Evolutionary conservation across 2,329 filamentous ascomycete species (phyloP), one percentile per base, ranked within the genome.

Genomic region (Emericellopsis atlantica): DNA sequence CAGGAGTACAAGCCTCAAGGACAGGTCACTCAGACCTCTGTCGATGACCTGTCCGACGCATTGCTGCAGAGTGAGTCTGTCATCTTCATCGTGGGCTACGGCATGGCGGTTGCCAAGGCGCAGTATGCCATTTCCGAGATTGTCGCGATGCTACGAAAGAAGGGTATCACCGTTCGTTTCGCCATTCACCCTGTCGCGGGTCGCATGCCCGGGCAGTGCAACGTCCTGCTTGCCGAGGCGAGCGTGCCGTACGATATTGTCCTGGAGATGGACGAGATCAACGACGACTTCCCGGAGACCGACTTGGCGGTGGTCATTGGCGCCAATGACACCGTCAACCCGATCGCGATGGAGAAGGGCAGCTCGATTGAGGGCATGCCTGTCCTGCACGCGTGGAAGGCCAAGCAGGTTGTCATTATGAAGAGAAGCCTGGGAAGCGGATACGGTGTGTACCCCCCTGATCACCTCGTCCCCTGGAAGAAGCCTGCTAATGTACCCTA

Each of bases 191-290:
- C 87, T 0, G 87, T 94, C 23, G 88, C 88, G 0, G 88, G 88
- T 10, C 77, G 88, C 26, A 94, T 95, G 88, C 88, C 88, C 0
- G 88, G 88, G 0, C 88, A 94, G 61, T 94, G 87, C 64, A 94
- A 95, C 53, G 87, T 94, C 4, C 69, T 95, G 3, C 76, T 94
- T 12, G 88, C 88, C 0, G 88, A 95, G 59, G 88, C 88, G 1
- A 81, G 75, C 29, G 88, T 94, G 24, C 86, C 86, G 3, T 94
- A 94, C 53, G 88, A 95, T 51, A 90, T 94, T 42, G 87, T 94
- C 23, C 71, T 93, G 36, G 87, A 95, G 62, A 94, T 94, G 87
- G 88, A 94, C 51, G 88, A 95, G 66, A 93, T 94, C 64, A 95
- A 94, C 58, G 87, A 93, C 46, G 87, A 94, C 53, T 95, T 94